phyloP scores from a whole-genome alignment of 805 yeast species.

The Wickerhamiella kurtzmanii region DNA sequence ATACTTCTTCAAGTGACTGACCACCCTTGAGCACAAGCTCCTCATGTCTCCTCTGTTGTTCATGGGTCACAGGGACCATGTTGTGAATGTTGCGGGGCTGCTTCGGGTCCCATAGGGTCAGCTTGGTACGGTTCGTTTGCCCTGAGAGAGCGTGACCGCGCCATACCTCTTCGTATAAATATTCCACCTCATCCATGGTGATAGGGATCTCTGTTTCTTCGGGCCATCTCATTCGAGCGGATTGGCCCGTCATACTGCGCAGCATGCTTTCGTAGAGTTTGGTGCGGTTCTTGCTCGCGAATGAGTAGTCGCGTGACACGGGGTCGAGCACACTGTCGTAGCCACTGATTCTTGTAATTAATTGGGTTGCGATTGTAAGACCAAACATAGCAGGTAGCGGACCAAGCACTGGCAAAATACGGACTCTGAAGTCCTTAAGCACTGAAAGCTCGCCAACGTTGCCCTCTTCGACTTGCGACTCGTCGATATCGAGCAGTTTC shows the following conservation, averaged over 20 bases:
- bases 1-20: slow-evolving; percentile 49
- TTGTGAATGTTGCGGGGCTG: slow-evolving; percentile 58
- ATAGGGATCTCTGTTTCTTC: slow-evolving; percentile 60
- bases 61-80: slow-evolving; percentile 75
- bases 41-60: slow-evolving; percentile 76
- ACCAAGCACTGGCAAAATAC: slow-evolving; percentile 91
- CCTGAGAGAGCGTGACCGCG: slow-evolving; percentile 87
- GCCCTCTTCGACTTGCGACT: slow-evolving; percentile 67
- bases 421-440: slow-evolving; percentile 75
- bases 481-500: slow-evolving; percentile 67
- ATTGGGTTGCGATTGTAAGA: slow-evolving; percentile 70
- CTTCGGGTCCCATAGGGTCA: slow-evolving; percentile 72
- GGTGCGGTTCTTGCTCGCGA: slow-evolving; percentile 77
- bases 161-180: slow-evolving; percentile 80
- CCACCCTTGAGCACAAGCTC: slow-evolving; percentile 55
- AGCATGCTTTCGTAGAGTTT: slow-evolving; percentile 74
- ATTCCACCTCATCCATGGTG: slow-evolving; percentile 54
- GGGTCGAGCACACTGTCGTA: slow-evolving; percentile 43
- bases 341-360: slow-evolving; percentile 67
- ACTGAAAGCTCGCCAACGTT: slow-evolving; percentile 79
- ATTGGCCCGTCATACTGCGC: slow-evolving; percentile 78
- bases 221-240: slow-evolving; percentile 54
- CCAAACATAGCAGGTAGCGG: slow-evolving; percentile 98
- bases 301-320: slow-evolving; percentile 48
- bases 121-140: slow-evolving; percentile 61